Evolutionary conservation across 1,284 basidiomycete genomes (phyloP).

Genomic region (Tilletia caries): DNA sequence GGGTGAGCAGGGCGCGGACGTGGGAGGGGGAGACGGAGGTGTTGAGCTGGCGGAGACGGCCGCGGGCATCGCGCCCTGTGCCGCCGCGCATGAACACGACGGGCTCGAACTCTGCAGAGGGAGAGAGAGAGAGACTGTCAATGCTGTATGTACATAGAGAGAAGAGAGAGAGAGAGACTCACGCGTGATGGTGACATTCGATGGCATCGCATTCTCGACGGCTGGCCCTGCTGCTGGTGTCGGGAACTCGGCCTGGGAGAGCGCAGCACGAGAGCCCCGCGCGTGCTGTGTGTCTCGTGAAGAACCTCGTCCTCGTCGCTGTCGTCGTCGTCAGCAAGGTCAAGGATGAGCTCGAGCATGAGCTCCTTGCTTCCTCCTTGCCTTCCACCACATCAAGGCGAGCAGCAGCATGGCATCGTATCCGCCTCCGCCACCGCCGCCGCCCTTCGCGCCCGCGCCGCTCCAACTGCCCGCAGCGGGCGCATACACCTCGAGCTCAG

Average conservation of each 20-base stretch:
- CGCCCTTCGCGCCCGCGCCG: background rate
- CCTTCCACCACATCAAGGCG: background rate
- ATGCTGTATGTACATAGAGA: background rate
- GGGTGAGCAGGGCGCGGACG: slow-evolving; percentile 78
- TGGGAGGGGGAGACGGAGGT: slow-evolving; percentile 67
- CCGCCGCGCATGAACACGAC: slow-evolving; percentile 48
- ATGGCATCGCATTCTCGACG: slow-evolving; percentile 11
- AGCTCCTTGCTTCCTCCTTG: background rate
- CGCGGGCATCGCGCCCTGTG: slow-evolving; percentile 31
- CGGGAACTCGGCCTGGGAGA: background rate
- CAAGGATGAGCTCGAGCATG: no score
- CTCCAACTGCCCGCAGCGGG: background rate
- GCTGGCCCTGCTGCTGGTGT: background rate
- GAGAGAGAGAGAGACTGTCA: background rate
- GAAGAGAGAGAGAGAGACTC: background rate
- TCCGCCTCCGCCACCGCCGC: slow-evolving; percentile 4
- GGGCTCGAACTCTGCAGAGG: slow-evolving; percentile 32
- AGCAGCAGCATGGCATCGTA: background rate
- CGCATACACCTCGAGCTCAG: background rate
- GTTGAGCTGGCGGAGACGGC: slow-evolving; percentile 35
- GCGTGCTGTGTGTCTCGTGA: no score
- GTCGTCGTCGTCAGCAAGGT: no score
- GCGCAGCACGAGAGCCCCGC: no score
- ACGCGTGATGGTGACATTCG: background rate
- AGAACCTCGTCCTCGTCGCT: no score